These are phyloP conservation scores for Zygoascus sp. DNA, from an alignment of 1,139 yeast species.

Conservation along the genomic window DNA sequence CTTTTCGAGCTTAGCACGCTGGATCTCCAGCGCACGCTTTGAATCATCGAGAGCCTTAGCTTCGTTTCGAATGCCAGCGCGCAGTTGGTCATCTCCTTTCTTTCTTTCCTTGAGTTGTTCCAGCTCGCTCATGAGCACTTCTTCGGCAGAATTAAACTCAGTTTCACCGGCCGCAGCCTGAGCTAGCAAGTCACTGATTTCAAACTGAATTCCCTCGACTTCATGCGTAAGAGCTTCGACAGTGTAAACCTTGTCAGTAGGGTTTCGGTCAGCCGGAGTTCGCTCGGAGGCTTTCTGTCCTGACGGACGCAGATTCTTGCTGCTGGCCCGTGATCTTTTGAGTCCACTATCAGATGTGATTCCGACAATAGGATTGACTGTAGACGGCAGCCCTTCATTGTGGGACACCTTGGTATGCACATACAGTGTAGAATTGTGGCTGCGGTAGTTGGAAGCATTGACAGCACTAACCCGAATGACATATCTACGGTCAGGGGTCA, in stretches of 20 bases:
- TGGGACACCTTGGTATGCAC: conserved; percentile 26
- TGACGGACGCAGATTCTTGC: conserved; percentile 5
- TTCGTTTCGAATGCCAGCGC: conserved; percentile 46
- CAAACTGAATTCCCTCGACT: conserved; percentile 48
- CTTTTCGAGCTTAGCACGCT: conserved; percentile 32
- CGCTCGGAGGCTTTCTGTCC: not conserved
- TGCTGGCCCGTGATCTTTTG: conserved; percentile 12
- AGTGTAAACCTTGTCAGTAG: conserved; percentile 33
- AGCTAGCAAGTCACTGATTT: conserved; percentile 41
- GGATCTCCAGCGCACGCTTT: conserved; percentile 37
- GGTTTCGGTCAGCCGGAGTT: conserved; percentile 4
- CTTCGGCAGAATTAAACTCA: conserved; percentile 44
- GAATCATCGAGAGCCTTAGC: conserved; percentile 45
- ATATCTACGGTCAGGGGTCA: conserved; percentile 47
- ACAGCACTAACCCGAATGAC: conserved; percentile 55
- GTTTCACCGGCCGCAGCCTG: conserved; percentile 39
- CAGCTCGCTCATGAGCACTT: conserved; percentile 39
- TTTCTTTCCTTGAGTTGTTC: conserved; percentile 43
- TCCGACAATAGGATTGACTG: conserved; percentile 11
- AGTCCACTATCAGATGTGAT: conserved; percentile 9
- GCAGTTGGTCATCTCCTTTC: conserved; percentile 46
- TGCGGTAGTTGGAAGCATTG: conserved; percentile 33
- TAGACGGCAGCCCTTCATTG: conserved; percentile 23
- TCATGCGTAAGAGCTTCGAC: conserved; percentile 48
- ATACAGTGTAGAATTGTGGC: conserved; percentile 29